phyloP scores from a whole-genome alignment of 768 basidiomycete genomes.

The Lentinula guzmanii region DNA sequence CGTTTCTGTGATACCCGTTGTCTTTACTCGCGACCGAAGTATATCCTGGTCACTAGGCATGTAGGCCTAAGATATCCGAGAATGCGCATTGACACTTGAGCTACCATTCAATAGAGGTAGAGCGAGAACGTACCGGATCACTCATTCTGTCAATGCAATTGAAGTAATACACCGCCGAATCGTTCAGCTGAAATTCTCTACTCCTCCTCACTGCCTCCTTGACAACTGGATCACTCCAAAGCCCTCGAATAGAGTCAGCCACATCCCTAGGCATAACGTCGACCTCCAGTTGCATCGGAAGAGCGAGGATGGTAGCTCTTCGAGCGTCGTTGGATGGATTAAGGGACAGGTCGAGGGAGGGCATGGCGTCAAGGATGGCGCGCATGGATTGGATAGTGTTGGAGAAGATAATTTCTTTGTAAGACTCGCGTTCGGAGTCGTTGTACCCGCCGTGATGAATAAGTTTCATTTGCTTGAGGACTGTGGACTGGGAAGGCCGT shows the following conservation, averaged over 20 bases:
- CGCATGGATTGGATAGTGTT: constrained; percentile 96
- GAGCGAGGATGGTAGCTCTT: constrained; percentile 58
- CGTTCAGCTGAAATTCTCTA: constrained; percentile 95
- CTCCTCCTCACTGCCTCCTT: constrained; percentile 77
- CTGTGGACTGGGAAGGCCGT: constrained; percentile 59
- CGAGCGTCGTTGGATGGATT: constrained; percentile 65
- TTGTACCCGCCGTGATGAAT: constrained; percentile 91
- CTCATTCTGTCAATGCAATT: constrained; percentile 16
- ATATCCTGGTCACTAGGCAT: constrained; percentile 95
- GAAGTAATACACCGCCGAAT: constrained; percentile 96
- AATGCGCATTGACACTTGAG: background rate
- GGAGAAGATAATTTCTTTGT: constrained; percentile 93
- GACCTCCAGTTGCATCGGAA: constrained; percentile 75
- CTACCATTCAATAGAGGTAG: constrained; percentile 83
- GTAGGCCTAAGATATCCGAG: constrained; percentile 53
- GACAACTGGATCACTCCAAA: constrained; percentile 80
- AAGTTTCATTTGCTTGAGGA: constrained; percentile 96
- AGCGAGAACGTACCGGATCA: constrained; percentile 20
- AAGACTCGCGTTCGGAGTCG: constrained; percentile 82
- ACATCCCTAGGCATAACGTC: constrained; percentile 72
- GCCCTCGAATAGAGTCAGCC: constrained; percentile 66
- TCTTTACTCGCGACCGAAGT: constrained; percentile 89
- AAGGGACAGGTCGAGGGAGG: constrained; percentile 72
- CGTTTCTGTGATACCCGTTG: constrained; percentile 96
- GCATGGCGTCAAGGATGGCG: constrained; percentile 91